Conservation (phyloP, 345 rosid species). For the Cardamine chenopodiifolia region DNA sequence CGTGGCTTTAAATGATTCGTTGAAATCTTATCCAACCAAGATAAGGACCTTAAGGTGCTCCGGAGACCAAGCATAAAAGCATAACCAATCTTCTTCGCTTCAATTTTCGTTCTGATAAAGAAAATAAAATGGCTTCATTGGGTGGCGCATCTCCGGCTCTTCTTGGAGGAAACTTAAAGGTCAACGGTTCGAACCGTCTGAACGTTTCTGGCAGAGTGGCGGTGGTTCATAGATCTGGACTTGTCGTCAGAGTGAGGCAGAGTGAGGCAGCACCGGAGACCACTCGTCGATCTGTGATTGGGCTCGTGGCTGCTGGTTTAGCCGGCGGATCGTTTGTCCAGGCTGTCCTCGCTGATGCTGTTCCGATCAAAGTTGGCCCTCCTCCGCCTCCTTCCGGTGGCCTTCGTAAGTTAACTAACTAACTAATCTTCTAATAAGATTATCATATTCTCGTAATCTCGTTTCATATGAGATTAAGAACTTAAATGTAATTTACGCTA, state of each 20-base stretch:
- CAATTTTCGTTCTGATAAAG: slow-evolving; percentile 24
- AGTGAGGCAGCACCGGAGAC: slow-evolving; percentile 50
- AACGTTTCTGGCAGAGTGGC: slow-evolving; percentile 32
- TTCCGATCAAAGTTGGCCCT: slow-evolving; percentile 78
- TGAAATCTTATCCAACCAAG: slow-evolving; percentile 38
- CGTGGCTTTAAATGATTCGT: slow-evolving; percentile 43
- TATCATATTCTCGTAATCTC: background rate
- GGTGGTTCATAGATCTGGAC: slow-evolving; percentile 44
- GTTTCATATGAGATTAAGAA: background rate
- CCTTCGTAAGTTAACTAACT: slow-evolving; percentile 61
- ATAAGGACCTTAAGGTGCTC: slow-evolving; percentile 41
- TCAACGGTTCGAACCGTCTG: slow-evolving; percentile 58
- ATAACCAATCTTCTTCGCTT: slow-evolving; percentile 42
- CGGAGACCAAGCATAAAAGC: slow-evolving; percentile 49
- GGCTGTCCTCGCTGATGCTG: slow-evolving; percentile 72
- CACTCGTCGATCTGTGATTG: slow-evolving; percentile 70
- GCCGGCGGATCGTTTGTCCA: slow-evolving; percentile 74
- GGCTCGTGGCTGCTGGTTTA: slow-evolving; percentile 71
- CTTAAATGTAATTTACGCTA: background rate
- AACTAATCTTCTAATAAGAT: background rate
- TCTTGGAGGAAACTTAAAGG: slow-evolving; percentile 68
- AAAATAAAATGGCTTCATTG: slow-evolving; percentile 68
- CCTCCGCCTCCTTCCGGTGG: slow-evolving; percentile 96
- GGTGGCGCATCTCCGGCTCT: slow-evolving; percentile 67
- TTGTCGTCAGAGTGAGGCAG: slow-evolving; percentile 66